phyloP scores from a whole-genome alignment of 2,329 filamentous ascomycete genomes.

The Aspergillus cejpii region DNA sequence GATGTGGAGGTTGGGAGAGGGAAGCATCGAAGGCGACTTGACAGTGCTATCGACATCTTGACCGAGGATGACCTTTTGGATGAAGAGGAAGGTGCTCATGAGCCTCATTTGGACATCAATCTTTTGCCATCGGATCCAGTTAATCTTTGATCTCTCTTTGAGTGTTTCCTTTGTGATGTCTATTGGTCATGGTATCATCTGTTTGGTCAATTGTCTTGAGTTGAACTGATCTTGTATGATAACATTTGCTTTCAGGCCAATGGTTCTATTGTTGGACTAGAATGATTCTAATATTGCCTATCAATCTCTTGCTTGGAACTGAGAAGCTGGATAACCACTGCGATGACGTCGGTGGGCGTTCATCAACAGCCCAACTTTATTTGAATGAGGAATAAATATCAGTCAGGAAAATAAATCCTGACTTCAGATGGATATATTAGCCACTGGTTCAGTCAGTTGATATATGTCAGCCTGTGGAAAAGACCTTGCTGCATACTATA shows the following conservation, averaged over 20 bases:
- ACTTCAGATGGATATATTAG: not conserved
- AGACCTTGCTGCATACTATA: no score
- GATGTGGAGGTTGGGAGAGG: conserved; percentile 39
- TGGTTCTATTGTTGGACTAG: no score
- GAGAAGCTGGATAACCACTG: not conserved
- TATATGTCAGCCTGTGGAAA: no score
- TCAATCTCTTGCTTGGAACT: no score
- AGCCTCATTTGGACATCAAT: conserved; percentile 9
- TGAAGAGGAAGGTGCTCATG: conserved; percentile 26
- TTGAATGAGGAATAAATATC: not conserved
- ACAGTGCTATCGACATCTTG: conserved; percentile 38
- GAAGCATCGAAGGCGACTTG: conserved; percentile 33
- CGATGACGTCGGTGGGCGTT: conserved; percentile 14
- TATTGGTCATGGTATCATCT: no score
- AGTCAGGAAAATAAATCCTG: not conserved
- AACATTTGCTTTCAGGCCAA: no score
- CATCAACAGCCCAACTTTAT: not conserved
- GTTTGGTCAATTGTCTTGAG: no score
- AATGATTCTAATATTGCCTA: no score
- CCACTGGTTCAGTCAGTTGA: no score
- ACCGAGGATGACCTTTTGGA: conserved; percentile 28
- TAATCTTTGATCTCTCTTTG: conserved; percentile 13
- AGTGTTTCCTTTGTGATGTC: no score
- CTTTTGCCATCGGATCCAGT: conserved; percentile 23
- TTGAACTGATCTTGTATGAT: no score